Conservation (phyloP, 1,284 basidiomycete species). For the Trichosporon ovoides region DNA sequence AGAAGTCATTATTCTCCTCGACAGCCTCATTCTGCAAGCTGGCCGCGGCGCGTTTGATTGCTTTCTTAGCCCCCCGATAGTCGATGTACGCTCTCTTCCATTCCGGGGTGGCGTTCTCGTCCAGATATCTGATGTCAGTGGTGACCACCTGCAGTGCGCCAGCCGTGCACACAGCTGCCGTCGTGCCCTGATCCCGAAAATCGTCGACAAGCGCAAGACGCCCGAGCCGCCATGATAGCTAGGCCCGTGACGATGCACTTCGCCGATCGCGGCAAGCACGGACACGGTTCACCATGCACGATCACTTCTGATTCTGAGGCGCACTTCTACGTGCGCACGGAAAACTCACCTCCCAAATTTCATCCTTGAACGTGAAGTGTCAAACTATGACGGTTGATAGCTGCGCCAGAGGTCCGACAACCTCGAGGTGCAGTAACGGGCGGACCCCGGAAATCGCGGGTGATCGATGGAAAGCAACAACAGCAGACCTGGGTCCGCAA, state of each 20-base stretch:
- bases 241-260: neutral
- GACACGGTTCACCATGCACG: neutral
- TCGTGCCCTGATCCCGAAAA: too few relatives aligned
- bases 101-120: slow-evolving; percentile 47
- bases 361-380: slow-evolving; percentile 13
- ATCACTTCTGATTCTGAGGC: neutral
- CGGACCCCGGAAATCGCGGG: too few relatives aligned
- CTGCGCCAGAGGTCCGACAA: too few relatives aligned
- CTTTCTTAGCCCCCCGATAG: slow-evolving; percentile 48
- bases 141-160: neutral
- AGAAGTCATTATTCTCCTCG: slow-evolving; percentile 24
- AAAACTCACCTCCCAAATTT: slow-evolving; percentile 31
- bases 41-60: slow-evolving; percentile 41
- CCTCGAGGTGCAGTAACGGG: too few relatives aligned
- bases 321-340: neutral
- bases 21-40: slow-evolving; percentile 27
- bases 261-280: neutral
- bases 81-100: slow-evolving; percentile 51
- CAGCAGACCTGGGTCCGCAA: neutral
- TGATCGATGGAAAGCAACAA: too few relatives aligned
- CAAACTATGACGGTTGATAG: neutral
- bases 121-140: slow-evolving; percentile 36
- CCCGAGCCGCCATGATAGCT: neutral
- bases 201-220: neutral
- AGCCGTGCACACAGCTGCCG: too few relatives aligned